These are phyloP conservation scores for Stereum hirsutum DNA, from an alignment of 1,284 basidiomycete species.

Conservation along the genomic window DNA sequence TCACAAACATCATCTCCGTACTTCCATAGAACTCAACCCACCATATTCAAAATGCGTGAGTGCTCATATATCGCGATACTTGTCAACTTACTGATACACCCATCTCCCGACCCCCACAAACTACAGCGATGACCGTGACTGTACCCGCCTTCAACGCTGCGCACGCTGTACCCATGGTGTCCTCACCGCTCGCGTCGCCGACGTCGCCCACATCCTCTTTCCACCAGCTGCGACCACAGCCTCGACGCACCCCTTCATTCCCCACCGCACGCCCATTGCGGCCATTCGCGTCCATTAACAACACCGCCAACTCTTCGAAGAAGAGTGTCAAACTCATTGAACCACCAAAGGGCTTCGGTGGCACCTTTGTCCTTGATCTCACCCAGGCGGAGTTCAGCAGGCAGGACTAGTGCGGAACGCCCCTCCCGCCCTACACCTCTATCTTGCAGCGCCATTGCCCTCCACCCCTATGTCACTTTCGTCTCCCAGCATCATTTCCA, in stretches of 20 bases:
- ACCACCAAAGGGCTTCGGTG: constrained; percentile 58
- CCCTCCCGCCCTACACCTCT: constrained; percentile 9
- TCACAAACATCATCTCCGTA: no score
- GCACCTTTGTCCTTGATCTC: constrained; percentile 64
- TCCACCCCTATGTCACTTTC: no score
- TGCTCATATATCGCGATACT: neutral
- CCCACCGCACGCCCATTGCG: constrained; percentile 63
- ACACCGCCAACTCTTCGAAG: constrained; percentile 19
- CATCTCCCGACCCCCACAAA: neutral
- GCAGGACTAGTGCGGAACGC: constrained; percentile 35
- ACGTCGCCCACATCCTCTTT: constrained; percentile 20
- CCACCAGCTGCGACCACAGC: constrained; percentile 19
- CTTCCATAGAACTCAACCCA: no score
- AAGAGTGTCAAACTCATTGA: constrained; percentile 64
- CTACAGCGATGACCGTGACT: constrained; percentile 5
- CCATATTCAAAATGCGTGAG: neutral
- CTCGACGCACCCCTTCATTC: constrained; percentile 42
- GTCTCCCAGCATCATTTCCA: no score
- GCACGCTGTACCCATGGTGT: constrained; percentile 11
- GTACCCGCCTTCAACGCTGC: constrained; percentile 3
- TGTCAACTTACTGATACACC: neutral
- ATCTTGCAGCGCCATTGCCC: no score
- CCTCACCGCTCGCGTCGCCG: constrained; percentile 39
- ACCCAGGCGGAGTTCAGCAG: constrained; percentile 74
- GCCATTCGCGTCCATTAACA: constrained; percentile 59